phyloP scores from a whole-genome alignment of 371 early-diverging fungal species.

The Circinella minor region DNA sequence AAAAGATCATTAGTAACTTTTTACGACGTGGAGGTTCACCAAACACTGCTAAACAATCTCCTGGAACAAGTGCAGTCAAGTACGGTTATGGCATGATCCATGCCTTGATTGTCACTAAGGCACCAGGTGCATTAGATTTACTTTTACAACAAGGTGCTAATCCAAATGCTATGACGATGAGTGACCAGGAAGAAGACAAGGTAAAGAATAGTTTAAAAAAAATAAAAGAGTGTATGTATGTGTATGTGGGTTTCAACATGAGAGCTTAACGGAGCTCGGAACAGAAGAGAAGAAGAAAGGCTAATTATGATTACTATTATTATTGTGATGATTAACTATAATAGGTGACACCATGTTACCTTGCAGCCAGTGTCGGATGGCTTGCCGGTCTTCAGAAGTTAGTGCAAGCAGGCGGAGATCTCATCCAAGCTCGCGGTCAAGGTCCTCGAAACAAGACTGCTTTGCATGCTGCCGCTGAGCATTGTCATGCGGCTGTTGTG shows the following conservation, averaged over 20 bases:
- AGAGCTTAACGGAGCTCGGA: too few species aligned
- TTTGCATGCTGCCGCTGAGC: slow-evolving; percentile 47
- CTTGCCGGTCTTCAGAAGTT: slow-evolving; percentile 41
- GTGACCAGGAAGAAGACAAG: slow-evolving; percentile 44
- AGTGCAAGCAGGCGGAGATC: slow-evolving; percentile 48
- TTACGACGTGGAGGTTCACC: slow-evolving; percentile 54
- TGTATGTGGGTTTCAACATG: too few species aligned
- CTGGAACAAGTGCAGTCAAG: slow-evolving; percentile 31
- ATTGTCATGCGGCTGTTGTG: slow-evolving; percentile 40
- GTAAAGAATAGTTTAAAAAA: slow-evolving; percentile 15
- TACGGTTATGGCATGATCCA: slow-evolving; percentile 56
- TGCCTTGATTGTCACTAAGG: slow-evolving; percentile 43
- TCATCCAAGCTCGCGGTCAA: slow-evolving; percentile 43
- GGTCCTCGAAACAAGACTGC: slow-evolving; percentile 44
- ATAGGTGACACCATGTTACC: slow-evolving; percentile 49
- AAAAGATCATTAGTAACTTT: slow-evolving; percentile 50
- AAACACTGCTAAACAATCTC: slow-evolving; percentile 51
- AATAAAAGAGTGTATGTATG: neutral
- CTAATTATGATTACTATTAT: too few species aligned
- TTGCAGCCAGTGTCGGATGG: slow-evolving; percentile 53
- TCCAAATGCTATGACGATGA: slow-evolving; percentile 40
- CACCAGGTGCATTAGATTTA: slow-evolving; percentile 35
- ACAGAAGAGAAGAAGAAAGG: too few species aligned
- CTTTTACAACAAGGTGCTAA: slow-evolving; percentile 54
- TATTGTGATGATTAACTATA: neutral